Base-by-base conservation (phyloP, 164 flowering plant genomes). In the Santalum album region DNA sequence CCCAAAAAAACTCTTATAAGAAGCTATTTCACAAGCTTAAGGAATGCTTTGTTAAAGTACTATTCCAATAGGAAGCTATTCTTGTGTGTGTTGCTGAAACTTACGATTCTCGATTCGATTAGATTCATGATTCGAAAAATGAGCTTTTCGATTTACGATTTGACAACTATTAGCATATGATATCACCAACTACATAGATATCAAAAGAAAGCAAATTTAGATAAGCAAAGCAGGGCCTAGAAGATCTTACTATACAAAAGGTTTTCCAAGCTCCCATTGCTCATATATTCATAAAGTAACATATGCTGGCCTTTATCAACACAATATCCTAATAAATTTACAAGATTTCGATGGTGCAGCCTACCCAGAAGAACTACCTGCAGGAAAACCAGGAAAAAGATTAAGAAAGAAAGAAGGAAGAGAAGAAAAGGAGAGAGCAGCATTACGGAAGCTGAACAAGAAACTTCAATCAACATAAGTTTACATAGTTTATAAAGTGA, bases 261-360 rank as follows among this genome's bases (percentile, higher is more conserved):
- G 62, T 71, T 82, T 32, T 69, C 87, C 77, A 94, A 72, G 76
- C 97, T 94, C 48, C 99, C 99, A 56, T 84, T 85, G 57, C 92
- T 80, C 97, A 94, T 87, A 72, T 65, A 90, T 75, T 94, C 87
- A 60, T 90, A 94, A 25, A 89, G 54, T 62, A 92, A 67, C 84
- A 92, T 87, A 69, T 51, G 80, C 34, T 82, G 82, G 27, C 97
- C 91, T 78, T 87, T 89, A 70, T 92, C 99, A 20, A 92, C 82
- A 74, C 96, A 94, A 63, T 87, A 90, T 35, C 99, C 99, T 27
- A 94, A 63, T 71, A 94, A 80, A 77, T 94, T 94, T 69, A 90
- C 99, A 60, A 94, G 95, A 77, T 85, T 89, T 42, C 97, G 72
- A 59, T 94, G 99, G 76, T 89, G 99, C 68, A 89, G 75, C 66